These are phyloP conservation scores for Chrysopogon serrulatus DNA, from an alignment of 176 grass and related monocot genomes.

Conservation along the genomic window DNA sequence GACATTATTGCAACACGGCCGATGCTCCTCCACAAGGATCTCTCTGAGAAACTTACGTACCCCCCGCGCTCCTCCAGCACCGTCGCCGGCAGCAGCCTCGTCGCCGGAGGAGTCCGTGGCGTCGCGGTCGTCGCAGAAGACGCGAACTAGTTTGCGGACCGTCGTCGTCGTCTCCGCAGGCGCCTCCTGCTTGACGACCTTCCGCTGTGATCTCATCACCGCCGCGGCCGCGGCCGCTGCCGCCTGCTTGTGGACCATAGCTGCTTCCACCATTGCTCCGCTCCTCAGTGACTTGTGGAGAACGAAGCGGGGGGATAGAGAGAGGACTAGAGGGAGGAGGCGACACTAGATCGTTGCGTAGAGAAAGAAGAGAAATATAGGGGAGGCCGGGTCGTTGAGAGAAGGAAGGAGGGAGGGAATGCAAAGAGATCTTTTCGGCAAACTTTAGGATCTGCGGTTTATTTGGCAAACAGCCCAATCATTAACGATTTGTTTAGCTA, in stretches of 20 bases:
- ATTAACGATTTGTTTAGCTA: background rate
- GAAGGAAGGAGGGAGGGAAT: background rate
- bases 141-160: background rate
- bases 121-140: conserved; percentile 32
- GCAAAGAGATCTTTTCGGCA: background rate
- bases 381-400: background rate
- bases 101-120: conserved; percentile 51
- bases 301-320: background rate
- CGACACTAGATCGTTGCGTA: background rate
- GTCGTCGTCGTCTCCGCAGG: too few relatives aligned
- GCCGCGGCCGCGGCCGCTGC: background rate
- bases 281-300: background rate
- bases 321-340: background rate
- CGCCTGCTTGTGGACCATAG: background rate
- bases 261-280: background rate
- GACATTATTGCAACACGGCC: too few relatives aligned
- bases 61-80: background rate
- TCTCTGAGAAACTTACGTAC: conserved; percentile 27
- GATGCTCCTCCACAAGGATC: conserved; percentile 23
- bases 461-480: background rate
- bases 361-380: background rate
- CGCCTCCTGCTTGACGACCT: background rate
- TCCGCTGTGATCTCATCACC: background rate
- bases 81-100: background rate
- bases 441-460: background rate